These are phyloP conservation scores for Phylloporus scabripes DNA, from an alignment of 768 basidiomycete genomes.

Conservation along the genomic window DNA sequence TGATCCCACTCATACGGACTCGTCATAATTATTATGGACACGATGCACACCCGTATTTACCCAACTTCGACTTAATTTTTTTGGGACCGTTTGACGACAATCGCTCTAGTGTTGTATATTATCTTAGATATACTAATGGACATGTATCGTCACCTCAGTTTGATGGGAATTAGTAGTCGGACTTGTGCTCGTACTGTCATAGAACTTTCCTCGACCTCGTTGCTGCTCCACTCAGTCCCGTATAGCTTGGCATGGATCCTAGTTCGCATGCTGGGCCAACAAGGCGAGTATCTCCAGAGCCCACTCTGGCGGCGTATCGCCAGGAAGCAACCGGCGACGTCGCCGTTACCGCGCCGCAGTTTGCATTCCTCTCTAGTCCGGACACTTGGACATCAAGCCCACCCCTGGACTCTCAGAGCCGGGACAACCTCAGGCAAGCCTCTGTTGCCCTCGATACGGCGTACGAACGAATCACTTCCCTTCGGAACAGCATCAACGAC, in stretches of 20 bases:
- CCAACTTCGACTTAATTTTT: conserved; percentile 1
- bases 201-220: neutral
- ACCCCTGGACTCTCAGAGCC: conserved; percentile 23
- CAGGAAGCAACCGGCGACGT: conserved; percentile 10
- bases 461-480: conserved; percentile 49
- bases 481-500: conserved; percentile 46
- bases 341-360: conserved; percentile 3
- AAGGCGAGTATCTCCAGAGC: conserved; percentile 10
- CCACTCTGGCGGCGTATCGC: conserved; percentile 10
- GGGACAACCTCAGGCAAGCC: conserved; percentile 42
- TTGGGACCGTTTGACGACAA: conserved; percentile 6
- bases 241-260: conserved; percentile 20
- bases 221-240: neutral
- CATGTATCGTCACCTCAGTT: conserved; percentile 5
- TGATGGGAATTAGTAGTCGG: neutral
- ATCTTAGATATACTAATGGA: conserved; percentile 7
- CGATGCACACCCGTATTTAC: neutral
- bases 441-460: conserved; percentile 50
- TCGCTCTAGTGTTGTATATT: conserved; percentile 9
- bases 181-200: neutral
- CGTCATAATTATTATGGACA: conserved; percentile 9
- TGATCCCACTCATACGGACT: neutral
- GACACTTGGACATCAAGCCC: conserved; percentile 10
- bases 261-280: conserved; percentile 7
- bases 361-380: conserved; percentile 6